Base-by-base conservation (phyloP, 1,284 basidiomycete genomes). In the Ganoderma lucidum region DNA sequence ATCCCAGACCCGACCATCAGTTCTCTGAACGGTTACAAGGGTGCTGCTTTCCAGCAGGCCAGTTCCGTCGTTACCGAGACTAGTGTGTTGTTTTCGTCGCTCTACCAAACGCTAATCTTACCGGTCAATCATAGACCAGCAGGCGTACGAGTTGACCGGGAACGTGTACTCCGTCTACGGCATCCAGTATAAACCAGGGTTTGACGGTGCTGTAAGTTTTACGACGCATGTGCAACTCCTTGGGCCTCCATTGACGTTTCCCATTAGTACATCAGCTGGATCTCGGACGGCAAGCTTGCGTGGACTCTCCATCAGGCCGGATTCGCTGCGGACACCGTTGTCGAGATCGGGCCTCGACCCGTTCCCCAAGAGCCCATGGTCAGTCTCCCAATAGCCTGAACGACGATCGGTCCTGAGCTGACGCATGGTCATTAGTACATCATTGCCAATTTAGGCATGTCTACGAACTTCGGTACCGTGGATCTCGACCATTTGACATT, bases 321-420 rank as follows among this genome's bases (percentile, higher is more conserved):
- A 4, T 87, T 97, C 81, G 89, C 83, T 5, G 87, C 92, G 2
- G 92, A 96, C 77, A 62, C 81, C 0, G 70, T 75, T 0, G 90
- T 90, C 17, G 83, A 94, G 71, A 94, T 97, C 64, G 83, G 90
- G 1, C 86, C 88, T 53, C 86, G 97, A 63, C 87, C 91, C 6
- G 86, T 98, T 60, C 88, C 96, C 0, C 89, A 93, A 75, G 96
- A 96, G 79, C 95, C 95, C 2, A 90, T 96, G 92, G 91, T 90
- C 76, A 58, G 83, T 64, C 15, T 14, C 23, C 28, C 0, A 28
- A 6, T 42, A 28, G 41, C 4, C 10, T 12, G 59, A 42, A 6
- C 28, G 10, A 35, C 56, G 35, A 9, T 23, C 9, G 14, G 17
- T 35, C 15, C 37, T 3, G 8, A 35, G 9, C 12, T 32, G 17